Conservation (phyloP, 225 moss, liverwort and hornwort species). For the Sphagnum contortum region DNA sequence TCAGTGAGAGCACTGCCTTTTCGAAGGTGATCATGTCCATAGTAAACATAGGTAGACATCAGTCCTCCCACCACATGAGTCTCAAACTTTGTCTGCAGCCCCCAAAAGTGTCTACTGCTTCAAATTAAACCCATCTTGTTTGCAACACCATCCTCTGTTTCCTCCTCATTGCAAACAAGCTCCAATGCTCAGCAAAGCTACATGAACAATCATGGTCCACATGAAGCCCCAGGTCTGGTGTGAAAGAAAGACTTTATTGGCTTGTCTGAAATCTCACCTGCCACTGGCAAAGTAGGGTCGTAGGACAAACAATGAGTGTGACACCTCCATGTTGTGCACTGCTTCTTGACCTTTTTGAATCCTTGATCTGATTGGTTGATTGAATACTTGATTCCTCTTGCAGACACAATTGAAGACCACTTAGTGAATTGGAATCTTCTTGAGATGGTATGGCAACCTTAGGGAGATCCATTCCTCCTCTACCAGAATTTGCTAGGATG, state of each 20-base stretch:
- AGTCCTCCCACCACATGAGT: conserved; percentile 61
- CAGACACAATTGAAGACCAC: not conserved
- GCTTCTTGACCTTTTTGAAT: conserved; percentile 23
- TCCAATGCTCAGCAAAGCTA: too few species aligned
- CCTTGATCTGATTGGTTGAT: conserved; percentile 10
- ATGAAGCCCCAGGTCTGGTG: too few species aligned
- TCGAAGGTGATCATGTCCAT: conserved; percentile 55
- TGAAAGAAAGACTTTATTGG: too few species aligned
- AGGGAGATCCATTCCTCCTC: conserved; percentile 40
- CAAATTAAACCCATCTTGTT: too few species aligned
- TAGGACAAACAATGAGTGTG: conserved; percentile 85
- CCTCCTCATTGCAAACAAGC: too few species aligned
- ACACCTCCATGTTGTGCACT: conserved; percentile 61
- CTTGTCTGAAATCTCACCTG: conserved; percentile 34
- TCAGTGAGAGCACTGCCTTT: conserved; percentile 56
- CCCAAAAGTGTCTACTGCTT: too few species aligned
- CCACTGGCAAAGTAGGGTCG: conserved; percentile 92
- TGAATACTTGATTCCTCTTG: conserved; percentile 10
- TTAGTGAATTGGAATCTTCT: conserved; percentile 5
- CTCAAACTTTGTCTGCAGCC: conserved; percentile 68
- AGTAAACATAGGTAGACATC: conserved; percentile 64
- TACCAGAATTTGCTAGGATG: conserved; percentile 56
- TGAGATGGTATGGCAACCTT: conserved; percentile 5
- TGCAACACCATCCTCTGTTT: too few species aligned
- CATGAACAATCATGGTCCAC: too few species aligned